Conservation (phyloP, 208 protist genomes). For the Trypanosoma brucei region DNA sequence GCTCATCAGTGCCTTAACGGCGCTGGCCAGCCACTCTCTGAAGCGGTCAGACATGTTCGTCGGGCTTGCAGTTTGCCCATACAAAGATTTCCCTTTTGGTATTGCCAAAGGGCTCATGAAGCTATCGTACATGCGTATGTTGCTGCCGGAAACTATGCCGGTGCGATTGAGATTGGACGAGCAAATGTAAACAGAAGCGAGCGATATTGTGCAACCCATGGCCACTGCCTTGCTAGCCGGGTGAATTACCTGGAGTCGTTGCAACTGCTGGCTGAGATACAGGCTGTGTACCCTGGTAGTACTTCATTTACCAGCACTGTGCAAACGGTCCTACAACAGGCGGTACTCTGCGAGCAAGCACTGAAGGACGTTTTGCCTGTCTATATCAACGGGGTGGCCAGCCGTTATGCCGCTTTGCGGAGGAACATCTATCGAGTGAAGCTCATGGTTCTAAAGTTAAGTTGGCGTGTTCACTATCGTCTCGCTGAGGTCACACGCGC, state of each 20-base stretch:
- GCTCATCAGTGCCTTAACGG: slow-evolving; percentile 62
- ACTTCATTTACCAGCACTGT: slow-evolving; percentile 63
- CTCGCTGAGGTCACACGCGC: slow-evolving; percentile 44
- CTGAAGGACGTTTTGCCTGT: slow-evolving; percentile 45
- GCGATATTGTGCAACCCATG: slow-evolving; percentile 50
- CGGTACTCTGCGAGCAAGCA: slow-evolving; percentile 72
- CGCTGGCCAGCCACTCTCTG: slow-evolving; percentile 37
- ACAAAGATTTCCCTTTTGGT: slow-evolving; percentile 43
- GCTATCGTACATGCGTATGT: slow-evolving; percentile 58
- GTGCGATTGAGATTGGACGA: slow-evolving; percentile 46
- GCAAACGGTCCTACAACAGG: slow-evolving; percentile 75
- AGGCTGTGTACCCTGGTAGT: slow-evolving; percentile 54
- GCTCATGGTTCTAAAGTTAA: slow-evolving; percentile 48
- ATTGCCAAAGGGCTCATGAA: slow-evolving; percentile 56
- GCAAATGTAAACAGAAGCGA: slow-evolving; percentile 74
- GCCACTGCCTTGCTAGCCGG: slow-evolving; percentile 50
- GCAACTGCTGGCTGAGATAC: slow-evolving; percentile 64
- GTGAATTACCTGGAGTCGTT: slow-evolving; percentile 79
- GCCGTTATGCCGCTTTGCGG: slow-evolving; percentile 63
- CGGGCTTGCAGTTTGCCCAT: slow-evolving; percentile 52
- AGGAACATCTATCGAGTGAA: slow-evolving; percentile 48
- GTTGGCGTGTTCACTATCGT: slow-evolving; percentile 62
- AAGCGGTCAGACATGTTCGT: slow-evolving; percentile 34
- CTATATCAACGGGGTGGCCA: slow-evolving; percentile 36
- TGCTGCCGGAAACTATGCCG: slow-evolving; percentile 49